Evolutionary conservation across 2,329 filamentous ascomycete genomes (phyloP).

Genomic region (Paecilomyces fulvus): DNA sequence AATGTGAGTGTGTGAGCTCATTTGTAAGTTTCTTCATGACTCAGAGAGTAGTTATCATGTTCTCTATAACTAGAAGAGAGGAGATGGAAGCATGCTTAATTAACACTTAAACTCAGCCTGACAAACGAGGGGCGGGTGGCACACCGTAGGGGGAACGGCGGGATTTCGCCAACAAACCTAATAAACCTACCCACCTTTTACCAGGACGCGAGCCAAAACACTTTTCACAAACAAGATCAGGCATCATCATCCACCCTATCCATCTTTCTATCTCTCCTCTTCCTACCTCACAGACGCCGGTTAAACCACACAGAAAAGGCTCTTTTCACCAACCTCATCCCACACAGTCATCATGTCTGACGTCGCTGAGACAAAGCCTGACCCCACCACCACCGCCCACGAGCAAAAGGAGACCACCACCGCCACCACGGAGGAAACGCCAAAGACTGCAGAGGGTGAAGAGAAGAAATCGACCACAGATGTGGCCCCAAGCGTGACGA

Average conservation of each 20-base stretch:
- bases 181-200: constrained; percentile 16
- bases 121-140: constrained; percentile 8
- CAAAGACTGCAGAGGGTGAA: constrained; percentile 19
- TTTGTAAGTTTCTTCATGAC: not conserved
- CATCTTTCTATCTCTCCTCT: not conserved
- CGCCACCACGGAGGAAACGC: constrained; percentile 20
- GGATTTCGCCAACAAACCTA: constrained; percentile 10
- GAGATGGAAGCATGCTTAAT: too few relatives aligned
- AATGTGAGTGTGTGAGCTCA: not conserved
- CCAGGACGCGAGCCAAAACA: not conserved
- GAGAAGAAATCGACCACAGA: constrained; percentile 22
- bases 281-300: not conserved
- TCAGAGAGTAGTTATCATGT: not conserved
- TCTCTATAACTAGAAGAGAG: too few relatives aligned
- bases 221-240: constrained; percentile 1
- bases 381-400: constrained; percentile 33
- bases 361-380: constrained; percentile 34
- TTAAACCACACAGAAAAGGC: not conserved
- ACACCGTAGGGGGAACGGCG: constrained; percentile 3
- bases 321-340: not conserved
- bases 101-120: not conserved
- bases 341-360: constrained; percentile 31
- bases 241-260: not conserved
- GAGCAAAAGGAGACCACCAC: constrained; percentile 21
- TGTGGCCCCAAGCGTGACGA: constrained; percentile 29